A percentile compares a stretch with the other conserved stretches of the same genome.
These are phyloP conservation scores for Marasmius oreades DNA, from an alignment of 1,284 basidiomycete genomes.

Conservation along the genomic window DNA sequence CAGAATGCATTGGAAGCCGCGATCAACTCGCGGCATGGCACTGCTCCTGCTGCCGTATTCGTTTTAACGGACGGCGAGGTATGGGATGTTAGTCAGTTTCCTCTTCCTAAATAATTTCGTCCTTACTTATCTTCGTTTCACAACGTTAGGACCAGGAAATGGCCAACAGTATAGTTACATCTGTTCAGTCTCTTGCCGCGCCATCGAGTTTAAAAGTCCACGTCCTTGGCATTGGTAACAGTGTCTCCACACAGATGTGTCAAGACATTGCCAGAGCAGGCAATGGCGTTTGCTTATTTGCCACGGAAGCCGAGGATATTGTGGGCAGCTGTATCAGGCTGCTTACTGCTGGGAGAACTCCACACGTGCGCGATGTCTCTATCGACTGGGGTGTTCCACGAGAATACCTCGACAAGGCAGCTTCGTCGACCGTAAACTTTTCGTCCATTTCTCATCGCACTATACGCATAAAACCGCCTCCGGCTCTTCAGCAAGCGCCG, in stretches of 20 bases:
- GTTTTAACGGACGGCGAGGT: constrained; percentile 53
- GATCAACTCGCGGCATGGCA: constrained; percentile 27
- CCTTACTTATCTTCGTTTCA: not conserved
- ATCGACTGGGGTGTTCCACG: constrained; percentile 46
- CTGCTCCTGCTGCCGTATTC: constrained; percentile 43
- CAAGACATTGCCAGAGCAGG: constrained; percentile 47
- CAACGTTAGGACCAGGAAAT: constrained; percentile 25
- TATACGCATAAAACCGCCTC: constrained; percentile 27
- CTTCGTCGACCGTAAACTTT: constrained; percentile 23
- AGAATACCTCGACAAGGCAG: constrained; percentile 16
- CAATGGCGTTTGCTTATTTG: constrained; percentile 44
- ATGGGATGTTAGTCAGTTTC: constrained; percentile 9
- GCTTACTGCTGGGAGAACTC: constrained; percentile 44
- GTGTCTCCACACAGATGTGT: constrained; percentile 47
- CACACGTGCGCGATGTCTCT: constrained; percentile 38
- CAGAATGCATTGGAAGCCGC: constrained; percentile 32
- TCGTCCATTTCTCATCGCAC: constrained; percentile 14
- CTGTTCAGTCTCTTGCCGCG: constrained; percentile 29
- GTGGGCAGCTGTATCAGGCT: constrained; percentile 44
- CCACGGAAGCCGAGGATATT: constrained; percentile 41
- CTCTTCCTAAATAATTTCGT: not conserved
- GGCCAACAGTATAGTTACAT: constrained; percentile 17
- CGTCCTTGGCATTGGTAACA: constrained; percentile 50
- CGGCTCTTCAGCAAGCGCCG: constrained; percentile 42
- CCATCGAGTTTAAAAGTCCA: constrained; percentile 41